Base-by-base conservation (phyloP, 1,284 basidiomycete species). In the Polyporus tsugae region DNA sequence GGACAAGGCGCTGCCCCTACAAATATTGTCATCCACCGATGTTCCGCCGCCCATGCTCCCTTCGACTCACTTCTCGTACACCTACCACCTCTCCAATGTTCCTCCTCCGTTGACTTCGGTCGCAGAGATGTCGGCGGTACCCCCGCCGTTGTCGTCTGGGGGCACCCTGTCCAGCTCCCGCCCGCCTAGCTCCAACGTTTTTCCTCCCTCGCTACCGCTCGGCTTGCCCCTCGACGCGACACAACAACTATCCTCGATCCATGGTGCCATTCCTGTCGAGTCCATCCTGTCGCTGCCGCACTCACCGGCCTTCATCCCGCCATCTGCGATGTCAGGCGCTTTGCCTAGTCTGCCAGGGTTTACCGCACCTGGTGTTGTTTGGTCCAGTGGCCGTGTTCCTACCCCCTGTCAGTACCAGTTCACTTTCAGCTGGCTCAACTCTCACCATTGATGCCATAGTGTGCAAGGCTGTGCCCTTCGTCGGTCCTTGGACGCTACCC, bases 1-100 rank as follows among this genome's bases (percentile, higher is more conserved):
- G 71, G 91, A 92, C 42, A 89, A 91, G n/a, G 36, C 73, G 15
- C 71, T 75, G 29, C 63, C 71, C 22, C 65, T 78, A 39, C 75
- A 77, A 42, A 66, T 75, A 36, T 74, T 72, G 19, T 65, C 77
- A 35, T 59, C 77, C 7, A 41, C 70, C 19, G 60, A 66, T 25
- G 52, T 81, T 6, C 71, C 77, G 7, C 76, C 76, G 36, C 70
- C 80, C 17, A 69, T 77, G 10, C 67, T 77, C 22, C 75, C 81
- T 25, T 75, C 80, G 7, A 71, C 77, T 17, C 70, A 70, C 49
- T 75, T 78, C 61, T 63, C 77, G n/a, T 77, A 74, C 65, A 44
- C 75, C 25, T 68, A 76, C 22, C 73, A 75, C 11, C 68, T 72
- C 35, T 41, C 72, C 22, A 68, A 76, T 2, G 73, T 72, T 19